Evolutionary conservation across 2,329 filamentous ascomycete species (phyloP), one percentile per base, ranked within the genome.

Genomic region (Aspergillus pseudonomiae): DNA sequence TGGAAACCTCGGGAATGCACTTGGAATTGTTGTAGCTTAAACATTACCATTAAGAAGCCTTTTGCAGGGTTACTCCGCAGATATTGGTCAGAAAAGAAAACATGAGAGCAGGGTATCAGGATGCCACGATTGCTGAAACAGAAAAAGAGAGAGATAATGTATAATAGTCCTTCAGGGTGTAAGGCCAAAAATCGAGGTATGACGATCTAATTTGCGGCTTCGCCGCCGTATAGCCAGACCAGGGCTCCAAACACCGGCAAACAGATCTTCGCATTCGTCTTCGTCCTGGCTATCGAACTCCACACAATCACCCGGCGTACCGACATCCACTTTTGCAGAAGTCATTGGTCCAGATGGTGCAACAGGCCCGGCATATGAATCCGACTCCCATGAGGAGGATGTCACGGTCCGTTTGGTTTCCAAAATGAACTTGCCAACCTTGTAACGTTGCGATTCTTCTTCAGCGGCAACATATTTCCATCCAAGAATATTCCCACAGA

Each of bases 391-490:
- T 24, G 76, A 81, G 21, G 80, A 78, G 19, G 78, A 78, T 34
- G 80, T 76, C 28, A 80, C 81, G 10, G 87, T 83, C 59, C 83
- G 78, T 74, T 83, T 86, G 50, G 86, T 88, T 74, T 89, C 87
- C 32, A 89, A 74, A 32, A 89, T 89, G 67, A 86, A 89, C 71
- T 89, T 89, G n/a, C 87, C 87, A 2, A 89, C 84, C 71, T 89
- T 89, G 70, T 89, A 89, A 61, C 82, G 79, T 75, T 89, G 87
- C 12, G 75, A 78, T 63, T 88, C 86, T 67, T 89, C 86, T 63
- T 86, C 85, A 0, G 87, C 87, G 24, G 82, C 81, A 28, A 89
- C 82, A 70, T 89, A 89, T 74, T 89, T 89, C 87, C 87, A 89
- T 2, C 87, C 87, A 24, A 89, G 70, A 41, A 87, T 81, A 60